phyloP scores from a whole-genome alignment of 805 yeast species.

The Zygotorulaspora florentina region DNA sequence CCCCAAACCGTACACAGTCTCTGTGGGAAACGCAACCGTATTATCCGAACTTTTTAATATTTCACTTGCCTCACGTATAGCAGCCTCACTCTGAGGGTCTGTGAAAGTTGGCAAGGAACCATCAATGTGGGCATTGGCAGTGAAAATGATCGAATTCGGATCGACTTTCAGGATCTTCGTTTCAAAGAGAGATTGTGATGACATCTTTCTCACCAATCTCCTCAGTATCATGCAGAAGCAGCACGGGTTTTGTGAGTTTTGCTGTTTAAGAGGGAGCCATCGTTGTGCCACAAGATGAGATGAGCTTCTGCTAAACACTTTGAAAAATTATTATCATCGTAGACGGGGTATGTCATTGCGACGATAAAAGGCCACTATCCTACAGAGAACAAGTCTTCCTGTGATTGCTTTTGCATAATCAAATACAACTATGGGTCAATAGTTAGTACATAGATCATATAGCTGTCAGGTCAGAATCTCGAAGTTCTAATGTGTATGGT shows the following conservation, averaged over 20 bases:
- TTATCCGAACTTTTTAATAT: slow-evolving; percentile 47
- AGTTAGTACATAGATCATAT: too few species aligned
- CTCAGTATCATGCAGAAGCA: slow-evolving; percentile 6
- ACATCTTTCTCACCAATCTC: slow-evolving; percentile 9
- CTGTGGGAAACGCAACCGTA: slow-evolving; percentile 93
- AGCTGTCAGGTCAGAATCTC: too few species aligned
- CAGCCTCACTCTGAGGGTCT: slow-evolving; percentile 49
- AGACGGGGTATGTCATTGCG: slow-evolving; percentile 2
- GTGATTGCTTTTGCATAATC: too few species aligned
- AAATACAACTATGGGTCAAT: too few species aligned
- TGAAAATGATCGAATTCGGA: slow-evolving; percentile 47
- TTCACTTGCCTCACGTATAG: slow-evolving; percentile 55
- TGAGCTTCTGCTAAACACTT: neutral
- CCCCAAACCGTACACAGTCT: slow-evolving; percentile 94
- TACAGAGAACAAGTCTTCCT: too few species aligned
- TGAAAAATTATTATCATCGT: slow-evolving; percentile 13
- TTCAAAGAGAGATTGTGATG: slow-evolving; percentile 15
- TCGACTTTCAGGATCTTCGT: slow-evolving; percentile 54
- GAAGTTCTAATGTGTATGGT: neutral
- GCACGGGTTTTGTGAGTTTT: neutral
- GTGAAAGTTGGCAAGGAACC: slow-evolving; percentile 43
- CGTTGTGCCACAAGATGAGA: slow-evolving; percentile 3
- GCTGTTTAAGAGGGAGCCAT: neutral
- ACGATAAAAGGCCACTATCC: too few species aligned
- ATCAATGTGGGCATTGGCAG: slow-evolving; percentile 33